Base-by-base conservation (phyloP, 768 basidiomycete species). In the Leccinellum rugosiceps region DNA sequence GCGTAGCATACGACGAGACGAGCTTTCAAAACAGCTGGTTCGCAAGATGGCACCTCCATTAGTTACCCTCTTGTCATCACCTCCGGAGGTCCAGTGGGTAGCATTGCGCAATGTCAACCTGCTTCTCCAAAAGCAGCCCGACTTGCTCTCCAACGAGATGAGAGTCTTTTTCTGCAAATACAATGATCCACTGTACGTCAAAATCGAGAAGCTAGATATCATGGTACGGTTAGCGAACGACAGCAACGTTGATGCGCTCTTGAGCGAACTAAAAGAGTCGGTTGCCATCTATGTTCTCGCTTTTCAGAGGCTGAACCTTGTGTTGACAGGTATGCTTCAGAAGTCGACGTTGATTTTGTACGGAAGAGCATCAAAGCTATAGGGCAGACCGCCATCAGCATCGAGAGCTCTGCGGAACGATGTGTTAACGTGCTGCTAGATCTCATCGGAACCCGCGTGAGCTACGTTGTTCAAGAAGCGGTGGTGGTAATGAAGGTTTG, bases 111-210 rank as follows among this genome's bases (percentile, higher is more conserved):
- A 98, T 68, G 94, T 98, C 77, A 98, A 98, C 67, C 84, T 99
- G 28, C 80, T 99, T 26, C 84, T 99, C 2, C 96, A 99, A 74
- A 96, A 96, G 68, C 87, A 93, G 4, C 76, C 92, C 2, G 94
- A 94, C 60, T 80, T 97, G 58, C 83, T 99, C 9, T 84, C 88
- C 7, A 97, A 91, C 73, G 96, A 99, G 73, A 95, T 99, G 92
- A 83, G 95, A 46, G 97, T 99, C 19, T 99, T 99, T 73, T 99
- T 98, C 80, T 98, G 96, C 85, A 99, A 99, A 74, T 98, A 99
- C 76, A 98, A 98, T 68, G 96, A 99, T 68, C 96, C 96, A 6
- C 76, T 96, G n/a, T 99, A 98, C 67, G 95, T 98, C 71, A 99
- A 99, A 74, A 84, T 98, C 52, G 97, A 98, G 74, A 98, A 99